These are phyloP conservation scores for Metarhizium anisopliae DNA, from an alignment of 2,329 filamentous ascomycete species.

Conservation along the genomic window DNA sequence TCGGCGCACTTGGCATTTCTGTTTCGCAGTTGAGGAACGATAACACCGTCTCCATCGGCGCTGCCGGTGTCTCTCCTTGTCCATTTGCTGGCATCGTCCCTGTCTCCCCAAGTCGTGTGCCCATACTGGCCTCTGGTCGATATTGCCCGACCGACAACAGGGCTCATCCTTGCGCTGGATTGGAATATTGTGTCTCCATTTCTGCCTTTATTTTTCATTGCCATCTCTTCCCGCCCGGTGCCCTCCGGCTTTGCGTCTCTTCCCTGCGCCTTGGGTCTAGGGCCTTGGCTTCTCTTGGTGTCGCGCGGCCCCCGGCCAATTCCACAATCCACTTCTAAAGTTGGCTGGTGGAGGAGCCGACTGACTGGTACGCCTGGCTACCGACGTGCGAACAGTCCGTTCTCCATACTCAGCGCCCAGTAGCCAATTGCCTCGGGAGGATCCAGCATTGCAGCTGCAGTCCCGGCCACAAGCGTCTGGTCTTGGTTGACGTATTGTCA, in stretches of 20 bases:
- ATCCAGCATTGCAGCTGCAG: background rate
- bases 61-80: too few relatives aligned
- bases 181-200: slow-evolving; percentile 1
- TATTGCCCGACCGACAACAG: slow-evolving; percentile 3
- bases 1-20: background rate
- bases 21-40: background rate
- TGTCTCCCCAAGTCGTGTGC: background rate
- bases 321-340: background rate
- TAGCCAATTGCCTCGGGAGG: background rate
- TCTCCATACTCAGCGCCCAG: background rate
- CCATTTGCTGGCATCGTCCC: too few relatives aligned
- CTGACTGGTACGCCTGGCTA: slow-evolving; percentile 1
- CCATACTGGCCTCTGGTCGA: background rate
- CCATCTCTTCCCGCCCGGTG: slow-evolving; percentile 8
- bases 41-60: too few relatives aligned
- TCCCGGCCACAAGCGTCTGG: background rate
- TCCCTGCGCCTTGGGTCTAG: slow-evolving; percentile 5
- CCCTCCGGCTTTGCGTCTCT: slow-evolving; percentile 2
- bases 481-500: background rate
- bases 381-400: background rate
- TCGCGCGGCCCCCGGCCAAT: slow-evolving; percentile 1
- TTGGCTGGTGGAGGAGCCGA: slow-evolving; percentile 2
- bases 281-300: slow-evolving; percentile 4
- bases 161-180: slow-evolving; percentile 11
- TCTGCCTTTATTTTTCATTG: background rate